Evolutionary conservation across 1,284 basidiomycete genomes (phyloP), one percentile per base, ranked within the genome.

Genomic region (Agaricales sp.): DNA sequence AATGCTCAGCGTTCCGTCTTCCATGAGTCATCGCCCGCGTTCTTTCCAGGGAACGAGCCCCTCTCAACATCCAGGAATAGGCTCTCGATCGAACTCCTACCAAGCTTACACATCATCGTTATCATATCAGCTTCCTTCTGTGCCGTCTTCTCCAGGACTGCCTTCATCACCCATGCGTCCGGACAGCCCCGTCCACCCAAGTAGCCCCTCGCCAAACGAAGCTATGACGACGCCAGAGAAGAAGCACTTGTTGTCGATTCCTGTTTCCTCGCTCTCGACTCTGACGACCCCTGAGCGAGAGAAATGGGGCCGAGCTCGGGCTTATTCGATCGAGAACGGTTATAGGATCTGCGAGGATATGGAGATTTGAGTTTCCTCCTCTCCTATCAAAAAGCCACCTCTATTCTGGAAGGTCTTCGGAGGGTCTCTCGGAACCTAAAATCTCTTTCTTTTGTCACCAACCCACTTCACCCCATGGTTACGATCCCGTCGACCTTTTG

Each of bases 291-390:
- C 39, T n/a, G 39, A 41, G 39, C 13, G 39, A 4, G 39, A 41
- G 39, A 41, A 16, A 20, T 41, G 39, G 39, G 39, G 39, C 39
- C 39, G 39, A 6, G 39, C 39, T 4, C 13, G 39, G 16, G 39
- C 39, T 4, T 41, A 41, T 41, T 41, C 39, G 16, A 41, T 41
- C 19, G 39, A 41, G 16, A 41, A 41, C 18, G 39, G 39, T 4
- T 41, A 41, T 18, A 41, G 39, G 39, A 41, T 41, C 6, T 41
- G n/a, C 18, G 39, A 41, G 16, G 39, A 41, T 41, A 41, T 41
- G 39, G 39, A 41, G 39, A 8, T 35, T n/a, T 35, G n/a, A n/a
- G n/a, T n/a, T n/a, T n/a, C n/a, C n/a, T n/a, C n/a, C n/a, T n/a
- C n/a, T n/a, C n/a, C n/a, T n/a, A n/a, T n/a, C n/a, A n/a, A n/a